Conservation (phyloP, 768 basidiomycete genomes). For the Mycena sanguinolenta region DNA sequence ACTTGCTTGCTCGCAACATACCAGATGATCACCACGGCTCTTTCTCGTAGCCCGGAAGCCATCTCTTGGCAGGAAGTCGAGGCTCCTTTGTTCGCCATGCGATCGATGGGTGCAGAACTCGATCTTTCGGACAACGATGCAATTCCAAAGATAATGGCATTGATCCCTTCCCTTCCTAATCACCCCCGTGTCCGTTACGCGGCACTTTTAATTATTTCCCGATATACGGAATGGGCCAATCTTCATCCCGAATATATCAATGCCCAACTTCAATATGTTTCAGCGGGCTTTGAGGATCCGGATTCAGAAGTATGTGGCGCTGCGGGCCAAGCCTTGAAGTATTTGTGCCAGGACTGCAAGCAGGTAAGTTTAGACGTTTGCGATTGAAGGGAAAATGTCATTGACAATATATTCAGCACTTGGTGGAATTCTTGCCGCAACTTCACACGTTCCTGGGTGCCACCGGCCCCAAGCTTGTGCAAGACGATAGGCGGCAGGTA, state of each 20-base stretch:
- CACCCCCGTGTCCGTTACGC: conserved; percentile 98
- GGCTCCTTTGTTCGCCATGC: conserved; percentile 96
- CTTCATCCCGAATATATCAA: conserved; percentile 89
- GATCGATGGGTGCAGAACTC: conserved; percentile 97
- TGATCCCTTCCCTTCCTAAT: conserved; percentile 88
- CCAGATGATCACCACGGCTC: conserved; percentile 81
- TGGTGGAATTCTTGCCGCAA: conserved; percentile 92
- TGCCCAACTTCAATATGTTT: conserved; percentile 91
- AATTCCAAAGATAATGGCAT: conserved; percentile 96
- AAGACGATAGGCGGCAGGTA: conserved; percentile 92
- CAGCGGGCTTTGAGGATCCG: conserved; percentile 87
- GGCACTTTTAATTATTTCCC: conserved; percentile 92
- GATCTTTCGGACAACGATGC: conserved; percentile 85
- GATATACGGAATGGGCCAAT: conserved; percentile 98
- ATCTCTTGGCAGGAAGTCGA: conserved; percentile 97
- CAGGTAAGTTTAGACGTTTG: conserved; percentile 60
- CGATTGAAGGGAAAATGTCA: conserved; percentile 1
- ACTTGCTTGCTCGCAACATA: conserved; percentile 86
- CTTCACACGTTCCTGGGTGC: conserved; percentile 90
- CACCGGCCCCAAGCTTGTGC: conserved; percentile 81
- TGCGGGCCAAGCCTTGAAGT: conserved; percentile 95
- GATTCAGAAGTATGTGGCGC: conserved; percentile 91
- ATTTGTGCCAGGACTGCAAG: conserved; percentile 97
- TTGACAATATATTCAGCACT: conserved; percentile 75
- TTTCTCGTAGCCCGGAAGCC: conserved; percentile 68